phyloP scores from a whole-genome alignment of 2,329 filamentous ascomycete species.

The Teratosphaeria pseudoeucalypti region DNA sequence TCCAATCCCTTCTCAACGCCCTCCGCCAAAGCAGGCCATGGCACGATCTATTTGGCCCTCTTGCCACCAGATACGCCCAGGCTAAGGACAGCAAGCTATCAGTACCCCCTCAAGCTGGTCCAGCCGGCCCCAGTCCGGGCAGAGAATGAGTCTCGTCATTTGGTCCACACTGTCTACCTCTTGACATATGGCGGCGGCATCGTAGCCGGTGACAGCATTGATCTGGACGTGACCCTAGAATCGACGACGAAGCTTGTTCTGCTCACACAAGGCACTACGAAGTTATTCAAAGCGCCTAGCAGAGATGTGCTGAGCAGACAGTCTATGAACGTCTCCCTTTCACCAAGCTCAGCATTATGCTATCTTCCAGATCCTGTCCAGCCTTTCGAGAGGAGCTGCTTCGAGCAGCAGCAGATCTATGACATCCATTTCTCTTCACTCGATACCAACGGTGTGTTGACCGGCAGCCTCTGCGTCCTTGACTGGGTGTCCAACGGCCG shows the following conservation, averaged over 20 bases:
- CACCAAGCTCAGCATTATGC: conserved; percentile 41
- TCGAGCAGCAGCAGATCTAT: conserved; percentile 76
- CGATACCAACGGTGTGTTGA: not conserved
- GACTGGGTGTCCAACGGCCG: conserved; percentile 94
- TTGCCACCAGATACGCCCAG: conserved; percentile 62
- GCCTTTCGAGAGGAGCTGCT: conserved; percentile 74
- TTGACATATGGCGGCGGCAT: conserved; percentile 92
- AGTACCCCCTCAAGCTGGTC: conserved; percentile 91
- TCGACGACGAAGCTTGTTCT: conserved; percentile 53
- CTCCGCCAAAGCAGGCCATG: conserved; percentile 64
- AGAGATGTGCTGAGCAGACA: conserved; percentile 28
- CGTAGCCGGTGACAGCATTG: conserved; percentile 74
- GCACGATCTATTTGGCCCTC: conserved; percentile 61
- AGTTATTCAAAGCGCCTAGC: conserved; percentile 75
- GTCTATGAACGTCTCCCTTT: conserved; percentile 38
- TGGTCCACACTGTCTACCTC: conserved; percentile 69
- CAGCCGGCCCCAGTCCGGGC: conserved; percentile 57
- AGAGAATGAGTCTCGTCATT: conserved; percentile 31
- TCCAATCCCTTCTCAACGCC: conserved; percentile 67
- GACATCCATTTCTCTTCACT: conserved; percentile 4
- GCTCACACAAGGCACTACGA: conserved; percentile 69
- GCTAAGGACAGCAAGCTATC: conserved; percentile 67
- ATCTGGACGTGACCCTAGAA: conserved; percentile 59
- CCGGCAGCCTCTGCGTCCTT: conserved; percentile 58
- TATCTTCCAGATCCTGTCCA: conserved; percentile 86